Conservation (phyloP, 257 asterid genomes). For the Perilla frutescens region DNA sequence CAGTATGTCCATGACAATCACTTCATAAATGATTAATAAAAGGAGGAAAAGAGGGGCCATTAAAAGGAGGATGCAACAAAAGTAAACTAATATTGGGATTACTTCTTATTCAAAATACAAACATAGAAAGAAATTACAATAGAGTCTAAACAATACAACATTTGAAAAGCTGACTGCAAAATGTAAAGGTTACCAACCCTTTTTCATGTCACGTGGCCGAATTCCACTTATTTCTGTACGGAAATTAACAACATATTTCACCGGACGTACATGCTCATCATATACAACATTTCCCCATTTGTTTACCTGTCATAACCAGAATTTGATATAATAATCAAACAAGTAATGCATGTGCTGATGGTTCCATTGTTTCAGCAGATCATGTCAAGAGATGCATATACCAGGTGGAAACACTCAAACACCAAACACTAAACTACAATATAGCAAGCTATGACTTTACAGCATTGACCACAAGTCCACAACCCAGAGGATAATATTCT, state of each 20-base stretch:
- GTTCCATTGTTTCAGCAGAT: constrained; percentile 1
- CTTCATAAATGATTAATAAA: not conserved
- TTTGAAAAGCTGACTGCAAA: not conserved
- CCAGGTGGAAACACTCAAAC: not conserved
- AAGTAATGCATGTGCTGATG: constrained; percentile 24
- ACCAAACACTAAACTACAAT: constrained; percentile 24
- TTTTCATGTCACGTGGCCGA: constrained; percentile 80
- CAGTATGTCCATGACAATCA: constrained; percentile 1
- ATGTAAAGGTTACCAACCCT: constrained; percentile 55
- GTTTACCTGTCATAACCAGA: constrained; percentile 70
- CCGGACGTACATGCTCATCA: constrained; percentile 91
- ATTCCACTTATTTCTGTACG: constrained; percentile 96
- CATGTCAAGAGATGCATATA: constrained; percentile 10
- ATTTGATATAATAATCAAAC: constrained; percentile 25
- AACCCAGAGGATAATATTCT: not conserved
- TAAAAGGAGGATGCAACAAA: too few relatives aligned
- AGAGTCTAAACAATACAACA: not conserved
- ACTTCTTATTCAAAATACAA: not conserved
- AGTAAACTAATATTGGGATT: not conserved
- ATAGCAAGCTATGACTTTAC: constrained; percentile 11
- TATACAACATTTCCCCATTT: constrained; percentile 84
- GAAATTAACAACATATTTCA: constrained; percentile 82
- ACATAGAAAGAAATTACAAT: not conserved
- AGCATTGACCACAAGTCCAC: constrained; percentile 3
- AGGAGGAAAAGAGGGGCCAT: too few relatives aligned